These are phyloP conservation scores for Ophiostoma australiae DNA, from an alignment of 2,329 filamentous ascomycete species.

Conservation along the genomic window DNA sequence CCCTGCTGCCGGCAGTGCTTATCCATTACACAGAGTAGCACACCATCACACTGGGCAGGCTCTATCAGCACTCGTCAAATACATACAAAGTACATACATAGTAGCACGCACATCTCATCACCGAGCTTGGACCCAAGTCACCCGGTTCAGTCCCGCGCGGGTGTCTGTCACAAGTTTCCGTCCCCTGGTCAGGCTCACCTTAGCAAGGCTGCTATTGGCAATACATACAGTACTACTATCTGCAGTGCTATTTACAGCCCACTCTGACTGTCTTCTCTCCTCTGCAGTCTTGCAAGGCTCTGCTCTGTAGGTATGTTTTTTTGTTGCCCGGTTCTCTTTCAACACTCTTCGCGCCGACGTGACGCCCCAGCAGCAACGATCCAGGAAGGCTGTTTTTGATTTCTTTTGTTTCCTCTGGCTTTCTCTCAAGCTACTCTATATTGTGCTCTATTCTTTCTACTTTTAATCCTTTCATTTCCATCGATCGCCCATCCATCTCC, in stretches of 20 bases:
- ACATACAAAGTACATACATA: too few relatives aligned
- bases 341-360: not conserved
- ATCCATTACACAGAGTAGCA: not conserved
- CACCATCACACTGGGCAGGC: too few relatives aligned
- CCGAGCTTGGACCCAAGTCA: not conserved
- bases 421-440: not conserved
- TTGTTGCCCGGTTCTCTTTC: not conserved
- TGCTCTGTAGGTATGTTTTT: too few relatives aligned
- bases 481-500: not conserved
- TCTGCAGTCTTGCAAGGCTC: not conserved
- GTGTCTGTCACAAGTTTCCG: conserved; percentile 8
- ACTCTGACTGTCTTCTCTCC: not conserved
- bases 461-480: too few relatives aligned
- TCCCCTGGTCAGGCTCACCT: not conserved
- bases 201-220: not conserved
- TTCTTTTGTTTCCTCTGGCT: not conserved
- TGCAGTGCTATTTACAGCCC: not conserved
- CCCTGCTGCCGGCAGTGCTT: not conserved
- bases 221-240: not conserved
- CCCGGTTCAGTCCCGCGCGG: conserved; percentile 5
- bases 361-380: not conserved
- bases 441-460: not conserved
- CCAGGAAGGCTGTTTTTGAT: not conserved
- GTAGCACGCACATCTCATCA: not conserved
- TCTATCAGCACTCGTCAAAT: too few relatives aligned